Evolutionary conservation across 805 yeast genomes (phyloP), one percentile per base, ranked within the genome.

Genomic region (Sugiyamaella valdiviana): DNA sequence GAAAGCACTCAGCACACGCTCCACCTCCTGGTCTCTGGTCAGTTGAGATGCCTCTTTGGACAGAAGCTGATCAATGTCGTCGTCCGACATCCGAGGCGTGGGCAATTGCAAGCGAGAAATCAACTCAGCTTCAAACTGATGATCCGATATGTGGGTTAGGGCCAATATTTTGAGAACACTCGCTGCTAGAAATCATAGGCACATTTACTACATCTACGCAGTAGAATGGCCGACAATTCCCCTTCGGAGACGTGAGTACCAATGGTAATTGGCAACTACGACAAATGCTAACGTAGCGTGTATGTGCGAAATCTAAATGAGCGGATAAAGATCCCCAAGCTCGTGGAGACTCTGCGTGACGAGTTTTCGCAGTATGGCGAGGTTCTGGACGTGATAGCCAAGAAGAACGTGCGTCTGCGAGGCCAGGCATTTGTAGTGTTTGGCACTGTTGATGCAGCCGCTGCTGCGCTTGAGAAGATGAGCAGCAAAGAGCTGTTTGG

Each of bases 361-460:
- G 51, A 73, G 0, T 82, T 82, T 49, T 57, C 57, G 2, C 60
- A 69, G 15, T 75, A 68, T 58, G 82, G 83, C 0, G 68, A 69
- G 1, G 66, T 83, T 1, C 48, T 72, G 14, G 75, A 74, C 24
- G 65, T 86, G 10, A 68, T 76, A 1, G 78, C 86, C 1, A 80
- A 78, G 49, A 75, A 75, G 51, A 82, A 79, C 55, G 57, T 85
- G n/a, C 74, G 71, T 52, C 72, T 83, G 75, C 74, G 82, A 49
- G 96, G 96, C 2, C 95, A 87, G 63, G 95, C 95, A 1, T 87
- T 85, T 62, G 72, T 87, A 5, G 77, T 85, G 0, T 78, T 80
- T 45, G 71, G 66, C 2, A 59, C 63, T 16, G 57, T 58, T 1
- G 68, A 68, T 2, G 63, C 67, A 4, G 80, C 89, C 1, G 49